These are phyloP conservation scores for Zasmidium angulare DNA, from an alignment of 2,329 filamentous ascomycete genomes.

Conservation along the genomic window DNA sequence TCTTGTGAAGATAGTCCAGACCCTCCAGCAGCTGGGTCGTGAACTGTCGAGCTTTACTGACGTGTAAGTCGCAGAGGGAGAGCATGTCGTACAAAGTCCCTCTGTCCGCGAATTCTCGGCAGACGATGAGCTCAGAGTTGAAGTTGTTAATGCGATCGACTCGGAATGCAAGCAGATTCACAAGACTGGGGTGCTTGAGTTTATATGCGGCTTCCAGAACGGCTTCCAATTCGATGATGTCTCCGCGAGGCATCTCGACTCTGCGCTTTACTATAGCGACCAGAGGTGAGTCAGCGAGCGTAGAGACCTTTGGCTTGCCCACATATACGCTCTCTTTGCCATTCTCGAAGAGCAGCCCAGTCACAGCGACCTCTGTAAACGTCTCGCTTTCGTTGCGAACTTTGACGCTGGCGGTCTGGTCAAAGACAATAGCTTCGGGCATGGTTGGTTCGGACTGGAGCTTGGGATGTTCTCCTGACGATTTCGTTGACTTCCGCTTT, in stretches of 20 bases:
- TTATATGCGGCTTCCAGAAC: constrained; percentile 70
- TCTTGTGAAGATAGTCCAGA: constrained; percentile 80
- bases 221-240: constrained; percentile 31
- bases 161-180: constrained; percentile 71
- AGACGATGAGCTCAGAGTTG: constrained; percentile 27
- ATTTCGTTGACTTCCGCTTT: constrained; percentile 54
- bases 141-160: constrained; percentile 24
- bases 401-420: constrained; percentile 26
- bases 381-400: constrained; percentile 21
- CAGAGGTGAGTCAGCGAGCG: constrained; percentile 16
- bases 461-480: constrained; percentile 32
- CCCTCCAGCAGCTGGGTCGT: constrained; percentile 90
- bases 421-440: constrained; percentile 28
- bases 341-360: constrained; percentile 18
- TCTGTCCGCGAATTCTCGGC: constrained; percentile 26
- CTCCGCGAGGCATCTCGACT: constrained; percentile 23
- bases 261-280: constrained; percentile 30
- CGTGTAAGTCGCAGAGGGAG: constrained; percentile 68
- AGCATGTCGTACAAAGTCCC: constrained; percentile 81
- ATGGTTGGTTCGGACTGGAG: constrained; percentile 2
- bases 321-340: constrained; percentile 19
- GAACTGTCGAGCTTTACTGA: constrained; percentile 79
- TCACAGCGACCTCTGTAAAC: constrained; percentile 27
- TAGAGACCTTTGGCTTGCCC: constrained; percentile 20
- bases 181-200: constrained; percentile 72